These are phyloP conservation scores for Lyophyllum semitale DNA, from an alignment of 768 basidiomycete genomes.

Conservation along the genomic window DNA sequence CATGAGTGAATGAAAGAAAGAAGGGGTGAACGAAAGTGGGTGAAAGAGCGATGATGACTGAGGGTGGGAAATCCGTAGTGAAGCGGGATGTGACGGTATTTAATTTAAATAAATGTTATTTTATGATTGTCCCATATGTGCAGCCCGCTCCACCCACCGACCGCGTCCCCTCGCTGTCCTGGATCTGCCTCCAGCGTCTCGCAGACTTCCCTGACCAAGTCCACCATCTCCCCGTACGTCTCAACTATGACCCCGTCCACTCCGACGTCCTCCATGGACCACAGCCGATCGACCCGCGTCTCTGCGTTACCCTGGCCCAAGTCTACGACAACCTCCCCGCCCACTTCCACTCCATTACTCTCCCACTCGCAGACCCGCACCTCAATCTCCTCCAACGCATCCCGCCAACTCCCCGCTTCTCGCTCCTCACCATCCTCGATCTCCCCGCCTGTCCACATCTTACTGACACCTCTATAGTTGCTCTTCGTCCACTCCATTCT, in stretches of 20 bases:
- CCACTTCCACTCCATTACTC: conserved; percentile 35
- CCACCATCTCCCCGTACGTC: conserved; percentile 29
- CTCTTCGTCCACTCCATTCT: conserved; percentile 51
- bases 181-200: conserved; percentile 51
- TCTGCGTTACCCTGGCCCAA: conserved; percentile 67
- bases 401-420: conserved; percentile 54
- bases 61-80: conserved; percentile 15
- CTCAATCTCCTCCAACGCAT: conserved; percentile 60
- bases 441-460: conserved; percentile 57
- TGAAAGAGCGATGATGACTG: conserved; percentile 4
- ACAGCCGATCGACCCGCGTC: conserved; percentile 50
- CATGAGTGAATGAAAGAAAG: conserved; percentile 22
- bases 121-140: conserved; percentile 19
- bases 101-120: no score
- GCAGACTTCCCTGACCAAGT: conserved; percentile 46
- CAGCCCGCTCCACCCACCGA: conserved; percentile 1
- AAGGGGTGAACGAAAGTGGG: conserved; percentile 17
- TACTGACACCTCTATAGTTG: conserved; percentile 55
- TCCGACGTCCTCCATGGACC: conserved; percentile 35
- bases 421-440: conserved; percentile 66
- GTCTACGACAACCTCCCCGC: conserved; percentile 56
- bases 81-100: conserved; percentile 12
- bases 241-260: conserved; percentile 18
- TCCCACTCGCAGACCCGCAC: conserved; percentile 57
- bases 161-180: conserved; percentile 52